Base-by-base conservation (phyloP, 1,284 basidiomycete genomes). In the Heterobasidion annosum region DNA sequence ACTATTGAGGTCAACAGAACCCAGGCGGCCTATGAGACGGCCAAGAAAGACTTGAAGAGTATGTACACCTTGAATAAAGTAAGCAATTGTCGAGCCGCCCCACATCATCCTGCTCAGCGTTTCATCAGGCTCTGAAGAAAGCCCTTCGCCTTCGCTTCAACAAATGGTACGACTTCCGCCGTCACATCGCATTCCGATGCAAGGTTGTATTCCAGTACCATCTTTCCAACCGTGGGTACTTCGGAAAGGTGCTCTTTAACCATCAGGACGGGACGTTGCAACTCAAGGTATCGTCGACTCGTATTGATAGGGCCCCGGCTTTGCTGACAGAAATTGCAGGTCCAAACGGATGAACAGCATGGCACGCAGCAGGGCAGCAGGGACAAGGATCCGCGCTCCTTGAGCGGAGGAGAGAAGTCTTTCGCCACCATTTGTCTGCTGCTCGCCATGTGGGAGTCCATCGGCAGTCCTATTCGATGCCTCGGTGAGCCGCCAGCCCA, bases 391-490 rank as follows among this genome's bases (percentile, higher is more conserved):
- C 85, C 91, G 3, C 82, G 83, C 46, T 85, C 88, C 33, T 78
- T 99, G 15, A 89, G 86, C 64, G 95, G 95, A 50, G 95, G 96
- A 45, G 96, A 99, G 70, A 96, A 98, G 66, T 96, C 93, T 5
- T 99, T 97, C 72, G 91, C 93, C 6, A 99, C 97, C 0, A 93
- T 98, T 59, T 96, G 93, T 62, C 70, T 99, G 52, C 73, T 99
- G 51, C 73, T 98, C 34, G 87, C 97, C 6, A 74, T 99, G 46
- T 99, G 97, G 97, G 91, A 97, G 63, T 87, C 92, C 9, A 92
- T 96, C 54, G 88, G 90, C 1, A 96, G 94, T 67, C 96, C 95
- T 0, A 80, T 99, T 53, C 78, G 96, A 56, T 99, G 96, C 65
- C 80, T 99, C 35, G 95, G 96, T 86, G 70, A 64, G 76, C 73